Evolutionary conservation across 2,329 filamentous ascomycete species (phyloP).

Genomic region (Cordyceps tenuipes): DNA sequence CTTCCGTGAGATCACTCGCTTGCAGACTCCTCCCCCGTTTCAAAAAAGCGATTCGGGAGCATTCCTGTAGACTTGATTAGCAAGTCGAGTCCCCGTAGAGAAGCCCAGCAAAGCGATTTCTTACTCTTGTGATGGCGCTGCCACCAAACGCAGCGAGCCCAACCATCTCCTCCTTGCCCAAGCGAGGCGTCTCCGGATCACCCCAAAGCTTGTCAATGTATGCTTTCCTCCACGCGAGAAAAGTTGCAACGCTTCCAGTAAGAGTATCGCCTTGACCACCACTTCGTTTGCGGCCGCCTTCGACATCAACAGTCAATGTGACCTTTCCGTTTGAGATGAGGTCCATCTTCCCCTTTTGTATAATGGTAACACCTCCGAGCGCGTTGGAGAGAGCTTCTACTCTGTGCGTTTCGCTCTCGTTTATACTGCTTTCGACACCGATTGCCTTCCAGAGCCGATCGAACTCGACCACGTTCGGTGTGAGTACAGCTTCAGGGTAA

Average conservation of each 20-base stretch:
- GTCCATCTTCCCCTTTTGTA: constrained; percentile 82
- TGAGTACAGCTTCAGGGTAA: constrained; percentile 78
- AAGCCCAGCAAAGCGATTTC: constrained; percentile 19
- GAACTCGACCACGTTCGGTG: constrained; percentile 94
- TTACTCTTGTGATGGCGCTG: constrained; percentile 72
- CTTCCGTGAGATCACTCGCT: constrained; percentile 85
- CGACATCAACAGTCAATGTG: constrained; percentile 68
- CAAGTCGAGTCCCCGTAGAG: neutral
- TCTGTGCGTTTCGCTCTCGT: constrained; percentile 31
- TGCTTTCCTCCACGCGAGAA: constrained; percentile 79
- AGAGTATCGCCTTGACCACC: constrained; percentile 94
- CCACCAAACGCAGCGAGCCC: constrained; percentile 79
- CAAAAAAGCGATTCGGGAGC: constrained; percentile 76
- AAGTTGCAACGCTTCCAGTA: constrained; percentile 80
- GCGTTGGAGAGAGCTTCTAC: constrained; percentile 63
- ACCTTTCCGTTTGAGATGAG: constrained; percentile 71
- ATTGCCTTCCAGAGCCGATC: constrained; percentile 69
- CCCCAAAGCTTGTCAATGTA: constrained; percentile 80
- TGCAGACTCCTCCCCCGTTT: constrained; percentile 83
- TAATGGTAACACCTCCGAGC: constrained; percentile 79
- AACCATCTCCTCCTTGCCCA: constrained; percentile 52
- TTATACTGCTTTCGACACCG: constrained; percentile 48
- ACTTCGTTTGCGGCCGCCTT: constrained; percentile 79
- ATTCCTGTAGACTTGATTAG: constrained; percentile 45
- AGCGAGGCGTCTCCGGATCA: constrained; percentile 35